Evolutionary conservation across 805 yeast species (phyloP), one percentile per base, ranked within the genome.

Genomic region (Debaryomyces castellii): DNA sequence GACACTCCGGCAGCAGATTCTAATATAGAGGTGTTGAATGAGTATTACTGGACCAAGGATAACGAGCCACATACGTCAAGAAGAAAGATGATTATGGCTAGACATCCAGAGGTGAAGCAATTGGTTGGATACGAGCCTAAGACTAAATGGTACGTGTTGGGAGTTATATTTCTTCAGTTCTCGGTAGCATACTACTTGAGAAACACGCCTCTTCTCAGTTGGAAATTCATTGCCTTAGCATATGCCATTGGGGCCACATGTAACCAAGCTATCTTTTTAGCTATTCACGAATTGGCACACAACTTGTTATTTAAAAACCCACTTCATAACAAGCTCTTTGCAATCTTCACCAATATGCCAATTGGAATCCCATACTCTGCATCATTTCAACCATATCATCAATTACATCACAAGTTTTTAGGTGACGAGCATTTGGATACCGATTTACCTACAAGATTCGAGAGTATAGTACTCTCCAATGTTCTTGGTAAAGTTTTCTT

Each of bases 331-430:
- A 83, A 87, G 61, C 59, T 89, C 20, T 89, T 85, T 58, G 79
- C 94, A 36, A 84, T 89, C 8, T 70, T 87, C 52, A 78, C 89
- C 30, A 90, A 90, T 62, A 67, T 88, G 32, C 96, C 97, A 1
- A 87, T 90, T 43, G 96, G 97, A 1, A 75, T 90, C 20, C 97
- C 97, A 0, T 90, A 89, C 66, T 80, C 89, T 32, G 96, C 97
- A 0, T 85, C 88, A 50, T 78, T 90, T 71, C 85, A 87, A 49
- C 96, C 96, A 6, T 90, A 90, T 63, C 97, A 90, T 60, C 89
- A 89, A 63, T 71, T 90, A 30, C 97, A 90, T 60, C 97, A 90
- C 68, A 90, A 90, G 64, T 89, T 87, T 58, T 67, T 87, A 58
- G 97, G 97, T 16, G 96, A 90, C 61, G 86, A 82, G 55, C 73